Percentiles rank a stretch among this genome's conserved stretches.
These are phyloP conservation scores for Aphanomyces cochlioides DNA, from an alignment of 352 stramenopile species.

Conservation along the genomic window DNA sequence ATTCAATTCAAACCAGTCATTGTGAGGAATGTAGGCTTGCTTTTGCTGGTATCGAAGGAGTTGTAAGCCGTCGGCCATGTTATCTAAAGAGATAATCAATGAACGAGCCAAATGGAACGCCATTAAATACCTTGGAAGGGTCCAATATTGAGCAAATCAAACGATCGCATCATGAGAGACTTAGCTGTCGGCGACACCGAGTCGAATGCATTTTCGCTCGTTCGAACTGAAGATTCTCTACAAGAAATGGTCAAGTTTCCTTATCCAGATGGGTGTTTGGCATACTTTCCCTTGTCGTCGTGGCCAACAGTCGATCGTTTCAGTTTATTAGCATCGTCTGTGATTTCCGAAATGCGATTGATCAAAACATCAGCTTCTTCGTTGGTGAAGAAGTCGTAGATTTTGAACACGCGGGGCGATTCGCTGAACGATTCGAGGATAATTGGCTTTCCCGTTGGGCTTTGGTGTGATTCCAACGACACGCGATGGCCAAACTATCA, in stretches of 20 bases:
- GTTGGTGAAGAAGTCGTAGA: constrained; percentile 44
- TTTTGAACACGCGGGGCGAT: constrained; percentile 38
- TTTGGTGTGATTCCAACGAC: constrained; percentile 7
- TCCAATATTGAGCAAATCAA: constrained; percentile 58
- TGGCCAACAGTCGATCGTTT: constrained; percentile 43
- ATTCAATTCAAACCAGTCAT: constrained; percentile 56
- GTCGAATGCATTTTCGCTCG: constrained; percentile 41
- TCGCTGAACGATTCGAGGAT: constrained; percentile 24
- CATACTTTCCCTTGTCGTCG: constrained; percentile 37
- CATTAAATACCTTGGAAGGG: constrained; percentile 44
- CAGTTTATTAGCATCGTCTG: constrained; percentile 40
- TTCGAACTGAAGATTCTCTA: constrained; percentile 31
- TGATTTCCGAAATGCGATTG: constrained; percentile 34
- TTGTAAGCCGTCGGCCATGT: constrained; percentile 74
- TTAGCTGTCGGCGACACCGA: constrained; percentile 31
- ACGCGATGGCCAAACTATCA: constrained; percentile 14
- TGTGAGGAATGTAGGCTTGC: constrained; percentile 77
- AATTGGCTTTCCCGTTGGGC: constrained; percentile 9
- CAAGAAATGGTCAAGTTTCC: neutral
- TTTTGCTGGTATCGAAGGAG: constrained; percentile 74
- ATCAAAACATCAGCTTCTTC: constrained; percentile 44
- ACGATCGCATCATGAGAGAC: constrained; percentile 40
- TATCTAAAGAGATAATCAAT: neutral
- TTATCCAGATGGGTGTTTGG: constrained; percentile 3
- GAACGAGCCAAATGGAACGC: too few species aligned